Conservation (phyloP, 1,139 yeast species). For the Trichomonascaceae sp. region DNA sequence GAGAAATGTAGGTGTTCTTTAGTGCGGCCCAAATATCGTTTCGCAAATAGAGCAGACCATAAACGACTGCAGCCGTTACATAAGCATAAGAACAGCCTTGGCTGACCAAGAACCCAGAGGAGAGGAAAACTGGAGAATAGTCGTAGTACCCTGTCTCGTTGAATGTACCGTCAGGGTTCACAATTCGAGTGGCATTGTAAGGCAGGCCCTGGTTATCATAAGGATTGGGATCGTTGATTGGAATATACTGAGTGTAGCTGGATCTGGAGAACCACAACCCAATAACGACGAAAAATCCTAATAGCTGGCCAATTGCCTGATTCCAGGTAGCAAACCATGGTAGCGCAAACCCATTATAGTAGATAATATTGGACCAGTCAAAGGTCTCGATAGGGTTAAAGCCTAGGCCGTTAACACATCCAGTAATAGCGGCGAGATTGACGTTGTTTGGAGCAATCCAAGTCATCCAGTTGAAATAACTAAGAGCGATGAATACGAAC, state of each 20-base stretch:
- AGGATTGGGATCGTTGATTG: slow-evolving; percentile 43
- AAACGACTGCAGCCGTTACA: slow-evolving; percentile 26
- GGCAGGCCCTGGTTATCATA: slow-evolving; percentile 42
- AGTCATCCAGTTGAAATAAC: slow-evolving; percentile 55
- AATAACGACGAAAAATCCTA: slow-evolving; percentile 17
- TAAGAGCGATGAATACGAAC: slow-evolving; percentile 44
- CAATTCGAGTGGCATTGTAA: slow-evolving; percentile 38
- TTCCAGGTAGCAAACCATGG: slow-evolving; percentile 38
- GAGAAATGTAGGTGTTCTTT: slow-evolving; percentile 25
- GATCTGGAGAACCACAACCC: slow-evolving; percentile 49
- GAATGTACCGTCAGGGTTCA: slow-evolving; percentile 31
- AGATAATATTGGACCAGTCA: slow-evolving; percentile 45
- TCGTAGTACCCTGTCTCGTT: slow-evolving; percentile 24
- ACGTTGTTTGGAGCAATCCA: slow-evolving; percentile 57
- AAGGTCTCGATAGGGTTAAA: slow-evolving; percentile 49
- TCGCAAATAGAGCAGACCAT: slow-evolving; percentile 26
- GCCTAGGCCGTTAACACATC: slow-evolving; percentile 54
- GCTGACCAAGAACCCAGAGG: slow-evolving; percentile 15
- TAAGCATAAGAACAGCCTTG: slow-evolving; percentile 1
- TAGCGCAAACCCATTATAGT: slow-evolving; percentile 18
- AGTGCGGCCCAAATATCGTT: not conserved
- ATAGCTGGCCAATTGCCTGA: slow-evolving; percentile 17
- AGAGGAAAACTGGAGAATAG: slow-evolving; percentile 42
- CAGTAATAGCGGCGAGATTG: slow-evolving; percentile 50
- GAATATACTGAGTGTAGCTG: slow-evolving; percentile 44